Percentiles rank a stretch among this genome's conserved stretches.
These are phyloP conservation scores for Sequoiadendron giganteum DNA, from an alignment of 75 land plant species.

Conservation along the genomic window DNA sequence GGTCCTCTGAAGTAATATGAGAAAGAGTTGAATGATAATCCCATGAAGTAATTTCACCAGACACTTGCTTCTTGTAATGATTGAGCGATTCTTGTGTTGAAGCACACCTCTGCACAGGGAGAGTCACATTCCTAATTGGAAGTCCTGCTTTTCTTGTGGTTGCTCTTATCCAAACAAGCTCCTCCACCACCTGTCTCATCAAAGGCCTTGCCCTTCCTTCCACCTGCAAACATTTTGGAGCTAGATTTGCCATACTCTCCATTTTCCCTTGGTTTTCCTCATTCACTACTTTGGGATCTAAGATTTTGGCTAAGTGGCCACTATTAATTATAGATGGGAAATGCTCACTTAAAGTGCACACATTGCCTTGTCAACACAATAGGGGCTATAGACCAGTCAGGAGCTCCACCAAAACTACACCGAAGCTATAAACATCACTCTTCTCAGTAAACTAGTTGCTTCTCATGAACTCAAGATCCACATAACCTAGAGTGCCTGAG, in stretches of 20 bases:
- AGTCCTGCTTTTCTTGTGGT: neutral
- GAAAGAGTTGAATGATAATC: neutral
- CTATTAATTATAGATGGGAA: neutral
- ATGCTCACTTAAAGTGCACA: neutral
- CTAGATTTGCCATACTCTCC: neutral
- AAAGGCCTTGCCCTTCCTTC: neutral
- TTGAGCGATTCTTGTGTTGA: neutral
- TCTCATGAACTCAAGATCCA: slow-evolving; percentile 83
- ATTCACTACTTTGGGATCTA: neutral
- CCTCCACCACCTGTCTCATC: neutral
- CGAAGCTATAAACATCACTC: slow-evolving; percentile 89
- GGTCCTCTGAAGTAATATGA: too few relatives aligned
- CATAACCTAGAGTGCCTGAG: slow-evolving; percentile 78
- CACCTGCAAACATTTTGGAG: neutral
- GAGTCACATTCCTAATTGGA: neutral
- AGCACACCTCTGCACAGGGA: neutral
- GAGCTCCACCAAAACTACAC: slow-evolving; percentile 70
- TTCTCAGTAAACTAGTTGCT: slow-evolving; percentile 56
- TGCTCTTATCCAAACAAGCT: neutral
- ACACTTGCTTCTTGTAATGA: neutral
- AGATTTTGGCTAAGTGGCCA: neutral
- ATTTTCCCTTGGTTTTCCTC: neutral
- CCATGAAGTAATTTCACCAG: neutral
- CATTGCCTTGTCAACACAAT: neutral
- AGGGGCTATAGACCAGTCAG: slow-evolving; percentile 32